Percentiles rank a stretch among this genome's conserved stretches.
phyloP scores from a whole-genome alignment of 192 early-diverging fungal genomes.

The Gigaspora rosea region DNA sequence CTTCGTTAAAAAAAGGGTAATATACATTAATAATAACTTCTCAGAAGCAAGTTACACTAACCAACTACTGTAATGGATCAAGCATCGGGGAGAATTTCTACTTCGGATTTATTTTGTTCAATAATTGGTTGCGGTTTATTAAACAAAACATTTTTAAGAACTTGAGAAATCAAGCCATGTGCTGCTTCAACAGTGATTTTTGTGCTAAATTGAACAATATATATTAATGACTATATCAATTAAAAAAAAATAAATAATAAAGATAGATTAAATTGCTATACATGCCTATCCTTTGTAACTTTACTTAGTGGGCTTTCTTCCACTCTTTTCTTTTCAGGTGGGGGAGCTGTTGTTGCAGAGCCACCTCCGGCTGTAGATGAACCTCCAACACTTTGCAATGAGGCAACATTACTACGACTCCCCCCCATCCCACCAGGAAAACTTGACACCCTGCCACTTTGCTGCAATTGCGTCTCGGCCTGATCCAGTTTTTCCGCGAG shows the following conservation, averaged over 20 bases:
- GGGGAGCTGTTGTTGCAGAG: conserved; percentile 1
- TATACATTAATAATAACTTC: too few relatives aligned
- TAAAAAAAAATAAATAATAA: background rate
- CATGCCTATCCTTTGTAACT: conserved; percentile 69
- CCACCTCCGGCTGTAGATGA: background rate
- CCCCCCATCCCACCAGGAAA: conserved; percentile 44
- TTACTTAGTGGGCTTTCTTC: conserved; percentile 68
- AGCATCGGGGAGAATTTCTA: background rate
- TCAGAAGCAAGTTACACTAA: too few relatives aligned
- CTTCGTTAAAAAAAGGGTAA: too few relatives aligned
- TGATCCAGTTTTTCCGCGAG: conserved; percentile 83
- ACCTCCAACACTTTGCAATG: background rate
- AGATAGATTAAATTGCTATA: background rate
- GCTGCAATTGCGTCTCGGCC: conserved; percentile 59
- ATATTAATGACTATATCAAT: background rate
- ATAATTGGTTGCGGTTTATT: conserved; percentile 45
- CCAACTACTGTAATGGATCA: too few relatives aligned
- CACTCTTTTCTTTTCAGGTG: conserved; percentile 57
- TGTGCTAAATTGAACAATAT: conserved; percentile 47
- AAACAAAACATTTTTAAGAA: conserved; percentile 82
- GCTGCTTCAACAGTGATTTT: conserved; percentile 79
- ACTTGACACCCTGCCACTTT: conserved; percentile 41
- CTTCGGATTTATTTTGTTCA: background rate
- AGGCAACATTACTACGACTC: conserved; percentile 33
- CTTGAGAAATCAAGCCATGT: conserved; percentile 81